phyloP scores from a whole-genome alignment of 495 filamentous ascomycete genomes.

The Gamarada debralockiae region DNA sequence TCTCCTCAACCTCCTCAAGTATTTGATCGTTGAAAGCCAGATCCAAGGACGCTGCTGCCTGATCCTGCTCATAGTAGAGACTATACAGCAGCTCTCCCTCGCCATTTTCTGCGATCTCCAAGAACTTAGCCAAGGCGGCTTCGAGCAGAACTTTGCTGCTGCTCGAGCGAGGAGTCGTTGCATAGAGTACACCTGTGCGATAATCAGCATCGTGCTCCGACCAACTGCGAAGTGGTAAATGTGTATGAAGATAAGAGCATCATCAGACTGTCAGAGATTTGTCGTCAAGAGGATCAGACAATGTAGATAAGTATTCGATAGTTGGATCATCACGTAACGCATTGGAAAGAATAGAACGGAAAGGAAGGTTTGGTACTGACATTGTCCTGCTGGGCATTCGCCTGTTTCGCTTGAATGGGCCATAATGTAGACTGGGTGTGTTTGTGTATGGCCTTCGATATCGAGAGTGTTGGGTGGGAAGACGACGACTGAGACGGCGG shows the following conservation, averaged over 20 bases:
- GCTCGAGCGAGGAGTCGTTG: slow-evolving; percentile 44
- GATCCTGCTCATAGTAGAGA: slow-evolving; percentile 55
- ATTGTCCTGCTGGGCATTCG: slow-evolving; percentile 81
- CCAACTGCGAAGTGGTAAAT: slow-evolving; percentile 8
- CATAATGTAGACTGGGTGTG: slow-evolving; percentile 65
- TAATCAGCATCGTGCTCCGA: slow-evolving; percentile 40
- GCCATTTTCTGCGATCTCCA: slow-evolving; percentile 35
- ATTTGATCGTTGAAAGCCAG: slow-evolving; percentile 66
- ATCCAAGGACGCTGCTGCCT: slow-evolving; percentile 31
- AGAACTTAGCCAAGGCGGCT: slow-evolving; percentile 49
- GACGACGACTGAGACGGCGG: slow-evolving; percentile 71
- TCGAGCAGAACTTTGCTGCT: slow-evolving; percentile 41
- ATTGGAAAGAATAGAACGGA: slow-evolving; percentile 12
- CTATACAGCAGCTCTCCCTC: slow-evolving; percentile 51
- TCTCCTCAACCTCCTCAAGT: slow-evolving; percentile 55
- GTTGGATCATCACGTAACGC: slow-evolving; percentile 65
- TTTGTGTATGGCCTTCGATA: slow-evolving; percentile 29
- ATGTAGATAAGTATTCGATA: slow-evolving; percentile 99
- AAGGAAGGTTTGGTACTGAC: slow-evolving; percentile 53
- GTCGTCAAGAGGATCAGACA: slow-evolving; percentile 89
- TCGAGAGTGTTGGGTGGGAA: slow-evolving; percentile 54
- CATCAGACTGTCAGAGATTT: slow-evolving; percentile 90
- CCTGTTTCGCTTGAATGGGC: slow-evolving; percentile 83
- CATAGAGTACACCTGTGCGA: slow-evolving; percentile 65
- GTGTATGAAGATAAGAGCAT: slow-evolving; percentile 34